Conservation (phyloP, 2,329 filamentous ascomycete species). For the Chaetomium strumarium region DNA sequence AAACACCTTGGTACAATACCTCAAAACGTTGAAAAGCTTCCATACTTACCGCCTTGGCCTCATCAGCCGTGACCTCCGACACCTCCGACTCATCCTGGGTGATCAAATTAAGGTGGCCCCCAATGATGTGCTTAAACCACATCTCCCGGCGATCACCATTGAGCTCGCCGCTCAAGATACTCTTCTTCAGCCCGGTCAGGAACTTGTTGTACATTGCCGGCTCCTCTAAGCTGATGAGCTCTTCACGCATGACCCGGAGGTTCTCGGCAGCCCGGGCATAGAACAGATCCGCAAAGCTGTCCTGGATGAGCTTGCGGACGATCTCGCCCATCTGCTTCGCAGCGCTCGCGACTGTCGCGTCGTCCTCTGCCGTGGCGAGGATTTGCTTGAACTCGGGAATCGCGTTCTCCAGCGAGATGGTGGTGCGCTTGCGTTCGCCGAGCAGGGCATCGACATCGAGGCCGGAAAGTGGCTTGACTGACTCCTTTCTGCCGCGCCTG, state of each 20-base stretch:
- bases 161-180: slow-evolving; percentile 62
- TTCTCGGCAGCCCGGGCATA: slow-evolving; percentile 73
- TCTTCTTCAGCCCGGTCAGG: slow-evolving; percentile 63
- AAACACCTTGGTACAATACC: background rate
- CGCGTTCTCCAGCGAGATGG: slow-evolving; percentile 61
- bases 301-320: slow-evolving; percentile 60
- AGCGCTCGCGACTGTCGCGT: slow-evolving; percentile 59
- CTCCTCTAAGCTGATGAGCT: slow-evolving; percentile 69
- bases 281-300: slow-evolving; percentile 68
- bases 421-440: slow-evolving; percentile 41
- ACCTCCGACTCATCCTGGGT: slow-evolving; percentile 55
- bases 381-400: slow-evolving; percentile 87
- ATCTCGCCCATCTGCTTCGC: slow-evolving; percentile 69
- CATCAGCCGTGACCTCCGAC: slow-evolving; percentile 62
- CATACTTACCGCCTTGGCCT: slow-evolving; percentile 55
- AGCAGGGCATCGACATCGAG: slow-evolving; percentile 81
- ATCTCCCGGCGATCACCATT: slow-evolving; percentile 74
- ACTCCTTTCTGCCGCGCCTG: slow-evolving; percentile 59
- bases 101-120: slow-evolving; percentile 65
- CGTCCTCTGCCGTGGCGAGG: slow-evolving; percentile 54
- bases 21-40: background rate
- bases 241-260: slow-evolving; percentile 70
- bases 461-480: slow-evolving; percentile 78
- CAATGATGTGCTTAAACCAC: slow-evolving; percentile 65
- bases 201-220: slow-evolving; percentile 72